Base-by-base conservation (phyloP, 2,329 filamentous ascomycete species). In the Arthrinium phaeospermum region DNA sequence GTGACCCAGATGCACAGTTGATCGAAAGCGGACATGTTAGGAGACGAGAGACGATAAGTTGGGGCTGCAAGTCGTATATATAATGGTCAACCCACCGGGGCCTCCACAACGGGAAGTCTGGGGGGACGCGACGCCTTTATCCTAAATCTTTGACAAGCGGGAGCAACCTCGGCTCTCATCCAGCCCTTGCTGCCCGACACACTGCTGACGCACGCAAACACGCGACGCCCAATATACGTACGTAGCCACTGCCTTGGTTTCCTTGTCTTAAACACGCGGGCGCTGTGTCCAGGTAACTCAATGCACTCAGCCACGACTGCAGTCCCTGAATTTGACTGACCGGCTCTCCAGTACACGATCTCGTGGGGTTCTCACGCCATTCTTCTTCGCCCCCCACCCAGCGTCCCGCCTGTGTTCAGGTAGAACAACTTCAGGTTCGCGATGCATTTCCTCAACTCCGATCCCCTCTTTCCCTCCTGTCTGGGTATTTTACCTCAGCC, bases 261-360 rank as follows among this genome's bases (percentile, higher is more conserved):
- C 41, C n/a, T 68, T 68, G 67, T 68, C 67, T 68, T 19, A 34
- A 46, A 47, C 24, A 27, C 67, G 67, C n/a, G n/a, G n/a, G n/a
- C 45, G 67, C 67, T 68, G 67, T 68, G 41, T 16, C 24, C 41
- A 68, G 67, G 67, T 68, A 68, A 68, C 44, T n/a, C 19, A 14
- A 34, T 3, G 34, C 57, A 64, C n/a, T 46, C 16, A 68, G n/a
- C 24, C 41, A 46, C 67, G 10, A 19, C 14, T 46, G 44, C 24
- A 1, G n/a, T 47, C 22, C 27, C 19, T n/a, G 57, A n/a, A 53
- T 41, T 24, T 22, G 49, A 47, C 68, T 70, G 46, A 57, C 45
- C 24, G 44, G 47, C 16, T 41, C 2, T 41, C 24, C 22, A 41
- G 57, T 19, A 13, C 12, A 24, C 57, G 34, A 64, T 5, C 10